These are phyloP conservation scores for Cochlearia excelsa DNA, from an alignment of 345 rosid species.

Conservation along the genomic window DNA sequence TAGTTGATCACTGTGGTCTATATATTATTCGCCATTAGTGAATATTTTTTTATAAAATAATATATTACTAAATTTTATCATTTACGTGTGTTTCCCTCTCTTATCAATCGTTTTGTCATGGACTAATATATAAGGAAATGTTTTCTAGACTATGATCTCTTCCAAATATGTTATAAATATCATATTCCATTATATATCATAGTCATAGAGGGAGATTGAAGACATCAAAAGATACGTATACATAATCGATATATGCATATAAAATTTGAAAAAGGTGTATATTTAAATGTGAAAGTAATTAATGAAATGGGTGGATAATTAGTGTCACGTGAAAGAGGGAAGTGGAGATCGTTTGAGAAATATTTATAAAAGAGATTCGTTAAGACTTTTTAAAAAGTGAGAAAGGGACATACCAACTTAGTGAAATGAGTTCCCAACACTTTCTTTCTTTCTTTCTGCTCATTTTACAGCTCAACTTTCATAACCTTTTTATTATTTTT, in stretches of 20 bases:
- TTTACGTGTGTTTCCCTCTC: constrained; percentile 1
- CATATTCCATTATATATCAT: too few species aligned
- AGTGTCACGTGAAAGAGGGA: constrained; percentile 39
- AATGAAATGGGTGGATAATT: constrained; percentile 33
- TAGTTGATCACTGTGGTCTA: constrained; percentile 17
- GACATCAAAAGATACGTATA: constrained; percentile 28
- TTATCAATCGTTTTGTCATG: background rate
- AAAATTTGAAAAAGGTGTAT: background rate
- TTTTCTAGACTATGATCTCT: constrained; percentile 1
- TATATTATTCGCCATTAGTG: constrained; percentile 28
- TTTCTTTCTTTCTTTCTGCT: constrained; percentile 22
- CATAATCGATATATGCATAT: constrained; percentile 9
- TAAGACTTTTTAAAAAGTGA: constrained; percentile 36
- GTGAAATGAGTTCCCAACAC: constrained; percentile 35
- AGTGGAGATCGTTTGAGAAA: constrained; percentile 31
- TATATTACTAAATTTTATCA: background rate
- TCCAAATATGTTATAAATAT: background rate
- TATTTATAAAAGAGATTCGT: constrained; percentile 33
- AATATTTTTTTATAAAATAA: background rate
- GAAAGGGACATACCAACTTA: constrained; percentile 35
- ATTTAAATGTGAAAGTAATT: constrained; percentile 20
- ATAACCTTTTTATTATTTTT: constrained; percentile 8
- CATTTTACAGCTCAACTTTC: constrained; percentile 35
- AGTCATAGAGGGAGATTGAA: background rate
- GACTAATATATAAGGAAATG: background rate